A percentile compares a stretch with the other conserved stretches of the same genome.
Conservation (phyloP, 1,284 basidiomycete genomes). For the Malassezia equina region DNA sequence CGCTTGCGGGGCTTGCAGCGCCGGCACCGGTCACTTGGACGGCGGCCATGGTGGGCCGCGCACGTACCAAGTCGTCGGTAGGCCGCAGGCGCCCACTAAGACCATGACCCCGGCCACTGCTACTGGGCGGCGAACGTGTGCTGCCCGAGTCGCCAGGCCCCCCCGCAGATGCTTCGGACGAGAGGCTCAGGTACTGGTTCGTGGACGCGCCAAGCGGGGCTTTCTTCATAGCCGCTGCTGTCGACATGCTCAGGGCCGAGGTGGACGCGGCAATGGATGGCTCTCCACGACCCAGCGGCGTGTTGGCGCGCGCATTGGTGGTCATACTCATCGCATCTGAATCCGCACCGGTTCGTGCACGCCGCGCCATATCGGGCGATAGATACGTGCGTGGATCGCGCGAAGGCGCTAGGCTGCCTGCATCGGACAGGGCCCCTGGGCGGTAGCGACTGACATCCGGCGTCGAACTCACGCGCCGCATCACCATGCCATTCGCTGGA, state of each 20-base stretch:
- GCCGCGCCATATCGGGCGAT: neutral
- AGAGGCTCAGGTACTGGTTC: slow-evolving; percentile 27
- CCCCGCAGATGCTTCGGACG: slow-evolving; percentile 14
- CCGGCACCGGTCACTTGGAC: slow-evolving; percentile 33
- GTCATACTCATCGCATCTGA: slow-evolving; percentile 3
- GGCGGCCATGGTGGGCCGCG: slow-evolving; percentile 41
- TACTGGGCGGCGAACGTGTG: slow-evolving; percentile 14
- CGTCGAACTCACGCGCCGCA: slow-evolving; percentile 11
- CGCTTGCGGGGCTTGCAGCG: slow-evolving; percentile 6
- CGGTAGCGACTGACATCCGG: slow-evolving; percentile 1
- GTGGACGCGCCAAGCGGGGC: slow-evolving; percentile 41
- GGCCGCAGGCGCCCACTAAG: slow-evolving; percentile 12
- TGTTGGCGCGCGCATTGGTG: neutral
- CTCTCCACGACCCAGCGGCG: slow-evolving; percentile 1
- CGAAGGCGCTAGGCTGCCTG: neutral
- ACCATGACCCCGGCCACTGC: neutral
- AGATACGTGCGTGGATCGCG: neutral
- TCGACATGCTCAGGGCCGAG: slow-evolving; percentile 25
- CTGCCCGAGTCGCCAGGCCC: slow-evolving; percentile 12
- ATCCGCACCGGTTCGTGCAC: neutral
- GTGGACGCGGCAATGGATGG: slow-evolving; percentile 24
- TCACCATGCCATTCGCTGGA: neutral
- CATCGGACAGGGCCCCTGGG: neutral
- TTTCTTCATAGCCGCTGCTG: slow-evolving; percentile 29
- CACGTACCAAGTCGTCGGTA: slow-evolving; percentile 34